These are phyloP conservation scores for Anthostomella pinea DNA, from an alignment of 2,329 filamentous ascomycete species.

Conservation along the genomic window DNA sequence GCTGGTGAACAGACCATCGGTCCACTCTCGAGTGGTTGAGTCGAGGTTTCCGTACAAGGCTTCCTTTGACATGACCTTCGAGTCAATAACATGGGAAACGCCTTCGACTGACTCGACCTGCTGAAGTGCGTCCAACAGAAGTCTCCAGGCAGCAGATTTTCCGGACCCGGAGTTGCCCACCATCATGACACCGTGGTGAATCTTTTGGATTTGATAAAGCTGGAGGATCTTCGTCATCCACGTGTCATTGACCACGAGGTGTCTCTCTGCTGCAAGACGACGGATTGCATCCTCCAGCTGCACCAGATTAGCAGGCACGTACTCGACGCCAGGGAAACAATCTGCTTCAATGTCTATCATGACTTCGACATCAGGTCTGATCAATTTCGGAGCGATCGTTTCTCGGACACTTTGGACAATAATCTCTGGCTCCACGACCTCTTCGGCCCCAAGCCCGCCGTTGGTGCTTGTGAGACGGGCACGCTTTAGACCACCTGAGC, in stretches of 20 bases:
- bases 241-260: conserved; percentile 84
- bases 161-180: conserved; percentile 96
- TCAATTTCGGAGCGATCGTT: conserved; percentile 96
- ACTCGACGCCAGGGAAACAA: conserved; percentile 90
- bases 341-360: conserved; percentile 80
- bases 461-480: conserved; percentile 63
- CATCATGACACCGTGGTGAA: conserved; percentile 99
- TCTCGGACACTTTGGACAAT: conserved; percentile 98
- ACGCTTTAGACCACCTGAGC: conserved; percentile 93
- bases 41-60: conserved; percentile 93
- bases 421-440: conserved; percentile 88
- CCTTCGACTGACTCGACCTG: conserved; percentile 89
- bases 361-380: conserved; percentile 84
- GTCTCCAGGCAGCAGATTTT: conserved; percentile 93
- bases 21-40: conserved; percentile 97
- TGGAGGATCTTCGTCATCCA: conserved; percentile 99
- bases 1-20: conserved; percentile 95
- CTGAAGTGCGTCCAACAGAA: conserved; percentile 86
- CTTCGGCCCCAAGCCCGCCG: conserved; percentile 60
- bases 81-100: conserved; percentile 95
- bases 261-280: conserved; percentile 76
- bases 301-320: conserved; percentile 83
- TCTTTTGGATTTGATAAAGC: conserved; percentile 94
- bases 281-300: conserved; percentile 78
- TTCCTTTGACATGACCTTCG: conserved; percentile 99